A percentile compares a stretch with the other conserved stretches of the same genome.
Evolutionary conservation across 192 early-diverging fungal genomes (phyloP).

Genomic region (Phycomyces blakesleeanus): DNA sequence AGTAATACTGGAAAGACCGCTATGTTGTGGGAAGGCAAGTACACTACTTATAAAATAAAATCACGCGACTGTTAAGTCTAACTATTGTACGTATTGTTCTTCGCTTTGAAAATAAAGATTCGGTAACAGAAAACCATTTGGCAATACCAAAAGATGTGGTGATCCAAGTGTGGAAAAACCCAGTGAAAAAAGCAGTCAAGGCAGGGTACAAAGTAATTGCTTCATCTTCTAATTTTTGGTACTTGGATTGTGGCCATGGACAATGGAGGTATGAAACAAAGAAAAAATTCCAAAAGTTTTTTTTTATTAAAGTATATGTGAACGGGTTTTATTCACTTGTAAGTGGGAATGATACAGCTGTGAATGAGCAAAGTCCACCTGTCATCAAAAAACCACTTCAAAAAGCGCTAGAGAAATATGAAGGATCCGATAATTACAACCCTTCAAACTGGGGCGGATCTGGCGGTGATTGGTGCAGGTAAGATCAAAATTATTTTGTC

Average conservation of each 20-base stretch:
- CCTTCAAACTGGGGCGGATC: slow-evolving; percentile 40
- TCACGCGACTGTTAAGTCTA: neutral
- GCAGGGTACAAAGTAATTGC: slow-evolving; percentile 64
- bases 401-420: slow-evolving; percentile 28
- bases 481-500: neutral
- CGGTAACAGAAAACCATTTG: slow-evolving; percentile 46
- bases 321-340: neutral
- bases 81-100: no score
- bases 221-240: slow-evolving; percentile 62
- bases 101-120: no score
- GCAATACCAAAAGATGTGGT: slow-evolving; percentile 53
- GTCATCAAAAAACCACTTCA: slow-evolving; percentile 23
- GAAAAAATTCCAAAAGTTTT: no score
- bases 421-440: slow-evolving; percentile 22
- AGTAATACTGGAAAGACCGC: slow-evolving; percentile 42
- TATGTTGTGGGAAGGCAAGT: slow-evolving; percentile 77
- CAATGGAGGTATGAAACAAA: slow-evolving; percentile 52
- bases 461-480: slow-evolving; percentile 67
- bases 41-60: neutral
- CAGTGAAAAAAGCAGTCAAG: slow-evolving; percentile 53
- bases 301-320: no score
- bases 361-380: slow-evolving; percentile 39
- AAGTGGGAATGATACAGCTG: slow-evolving; percentile 55
- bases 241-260: slow-evolving; percentile 78
- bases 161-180: slow-evolving; percentile 71